Base-by-base conservation (phyloP, 148 eudicot species). In the Linanthus parryae region DNA sequence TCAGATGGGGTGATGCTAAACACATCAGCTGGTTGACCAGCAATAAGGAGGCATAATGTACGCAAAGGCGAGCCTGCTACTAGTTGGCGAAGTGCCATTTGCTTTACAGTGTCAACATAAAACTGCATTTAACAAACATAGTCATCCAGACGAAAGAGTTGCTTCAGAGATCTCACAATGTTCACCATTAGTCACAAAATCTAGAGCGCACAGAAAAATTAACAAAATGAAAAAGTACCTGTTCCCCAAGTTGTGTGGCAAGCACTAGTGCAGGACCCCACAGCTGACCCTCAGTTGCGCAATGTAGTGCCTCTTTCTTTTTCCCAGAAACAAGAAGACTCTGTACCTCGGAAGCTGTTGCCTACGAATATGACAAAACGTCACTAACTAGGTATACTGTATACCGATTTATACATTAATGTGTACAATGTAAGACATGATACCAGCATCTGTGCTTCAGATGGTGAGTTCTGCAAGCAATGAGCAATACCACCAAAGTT, bases 181-280 rank as follows among this genome's bases (percentile, higher is more conserved):
- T 21, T 34, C 62, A n/a, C n/a, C 24, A 37, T n/a, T 30, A 12
- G n/a, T 30, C 18, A n/a, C n/a, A n/a, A n/a, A n/a, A n/a, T n/a
- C n/a, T n/a, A n/a, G n/a, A 9, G 14, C 15, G 30, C 31, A 54
- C 0, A 44, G 15, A 14, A 23, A 43, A 1, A 35, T 7, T 14
- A 6, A 47, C 11, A 39, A 8, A 13, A n/a, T 20, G 28, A 28
- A 7, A 44, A 46, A 56, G 10, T 55, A 85, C 97, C 89, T 82
- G 82, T 47, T 89, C 80, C 26, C 97, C 94, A 47, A 89, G 84
- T 65, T 84, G 81, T 23, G 82, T 76, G 37, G 97, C 97, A 74
- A 89, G 82, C 21, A 82, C 77, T 64, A 89, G 76, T 44, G 97
- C 97, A 56, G 73, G 77, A 18, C 90, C 89, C 97, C 97, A 88